Percentiles rank a stretch among this genome's conserved stretches.
These are phyloP conservation scores for Mycena alexandri DNA, from an alignment of 768 basidiomycete genomes.

Conservation along the genomic window DNA sequence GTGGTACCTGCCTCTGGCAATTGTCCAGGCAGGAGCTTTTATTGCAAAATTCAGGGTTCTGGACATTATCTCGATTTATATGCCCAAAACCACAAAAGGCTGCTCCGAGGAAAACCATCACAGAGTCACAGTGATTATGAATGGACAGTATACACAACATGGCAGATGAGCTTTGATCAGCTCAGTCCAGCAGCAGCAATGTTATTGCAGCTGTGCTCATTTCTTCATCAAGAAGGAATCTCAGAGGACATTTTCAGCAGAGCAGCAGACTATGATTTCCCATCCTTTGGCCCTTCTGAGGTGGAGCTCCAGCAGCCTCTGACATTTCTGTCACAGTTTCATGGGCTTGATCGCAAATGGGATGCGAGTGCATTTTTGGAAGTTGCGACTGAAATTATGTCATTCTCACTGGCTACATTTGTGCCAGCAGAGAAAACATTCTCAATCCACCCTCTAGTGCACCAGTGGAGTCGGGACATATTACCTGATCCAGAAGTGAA, in stretches of 20 bases:
- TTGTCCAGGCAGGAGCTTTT: conserved; percentile 17
- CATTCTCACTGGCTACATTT: too few species aligned
- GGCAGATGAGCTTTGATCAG: conserved; percentile 16
- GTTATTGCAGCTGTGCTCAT: conserved; percentile 11
- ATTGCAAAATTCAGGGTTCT: conserved; percentile 2
- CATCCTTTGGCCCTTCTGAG: too few species aligned
- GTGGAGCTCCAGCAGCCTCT: too few species aligned
- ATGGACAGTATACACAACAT: conserved; percentile 18
- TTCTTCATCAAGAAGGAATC: conserved; percentile 2
- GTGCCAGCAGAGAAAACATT: too few species aligned
- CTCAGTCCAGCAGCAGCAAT: neutral
- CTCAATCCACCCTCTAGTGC: too few species aligned
- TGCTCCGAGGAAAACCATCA: neutral
- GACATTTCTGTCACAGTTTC: too few species aligned
- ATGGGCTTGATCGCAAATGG: too few species aligned
- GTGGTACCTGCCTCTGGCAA: conserved; percentile 5
- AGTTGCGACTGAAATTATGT: too few species aligned
- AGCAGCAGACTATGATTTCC: conserved; percentile 2
- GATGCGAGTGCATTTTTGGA: too few species aligned
- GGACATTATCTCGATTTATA: conserved; percentile 5
- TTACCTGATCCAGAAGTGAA: too few species aligned
- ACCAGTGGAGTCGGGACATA: too few species aligned
- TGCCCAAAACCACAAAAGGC: neutral
- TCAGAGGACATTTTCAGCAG: conserved; percentile 14
- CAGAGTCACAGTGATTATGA: conserved; percentile 10